Percentiles rank a stretch among this genome's conserved stretches.
Evolutionary conservation across 2,329 filamentous ascomycete species (phyloP).

Genomic region (Onygenales sp.): DNA sequence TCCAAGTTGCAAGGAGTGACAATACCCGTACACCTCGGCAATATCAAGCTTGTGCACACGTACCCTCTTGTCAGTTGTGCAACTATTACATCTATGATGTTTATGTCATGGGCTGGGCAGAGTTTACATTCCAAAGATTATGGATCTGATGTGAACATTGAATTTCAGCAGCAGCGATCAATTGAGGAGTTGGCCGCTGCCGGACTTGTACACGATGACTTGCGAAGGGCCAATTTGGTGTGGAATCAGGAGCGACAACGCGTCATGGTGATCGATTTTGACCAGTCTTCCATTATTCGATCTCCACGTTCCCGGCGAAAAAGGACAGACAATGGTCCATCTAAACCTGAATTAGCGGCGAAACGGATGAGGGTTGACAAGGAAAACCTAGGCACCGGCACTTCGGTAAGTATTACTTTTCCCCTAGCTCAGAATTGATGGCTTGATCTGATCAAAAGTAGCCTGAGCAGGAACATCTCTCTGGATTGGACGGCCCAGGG

Average conservation of each 20-base stretch:
- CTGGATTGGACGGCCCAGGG: too few relatives aligned
- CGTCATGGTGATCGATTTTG: constrained; percentile 1
- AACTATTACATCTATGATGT: constrained; percentile 1
- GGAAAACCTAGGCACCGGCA: not conserved
- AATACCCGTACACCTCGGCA: constrained; percentile 1
- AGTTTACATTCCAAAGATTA: not conserved
- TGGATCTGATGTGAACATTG: not conserved
- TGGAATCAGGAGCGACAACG: not conserved
- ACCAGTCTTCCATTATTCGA: not conserved
- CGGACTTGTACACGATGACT: not conserved
- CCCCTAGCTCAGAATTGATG: not conserved
- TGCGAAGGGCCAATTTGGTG: not conserved
- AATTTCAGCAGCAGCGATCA: not conserved
- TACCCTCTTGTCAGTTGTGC: not conserved
- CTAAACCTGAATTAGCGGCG: not conserved
- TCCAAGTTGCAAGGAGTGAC: not conserved
- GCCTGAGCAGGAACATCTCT: too few relatives aligned
- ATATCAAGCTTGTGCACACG: not conserved
- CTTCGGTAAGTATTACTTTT: not conserved
- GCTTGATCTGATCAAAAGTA: too few relatives aligned
- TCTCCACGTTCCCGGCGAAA: not conserved
- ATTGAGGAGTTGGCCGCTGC: not conserved
- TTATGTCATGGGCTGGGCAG: constrained; percentile 3
- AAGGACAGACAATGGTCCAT: not conserved
- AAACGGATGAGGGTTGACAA: not conserved